A percentile compares a stretch with the other conserved stretches of the same genome.
These are phyloP conservation scores for Calocera cornea DNA, from an alignment of 768 basidiomycete genomes.

Conservation along the genomic window DNA sequence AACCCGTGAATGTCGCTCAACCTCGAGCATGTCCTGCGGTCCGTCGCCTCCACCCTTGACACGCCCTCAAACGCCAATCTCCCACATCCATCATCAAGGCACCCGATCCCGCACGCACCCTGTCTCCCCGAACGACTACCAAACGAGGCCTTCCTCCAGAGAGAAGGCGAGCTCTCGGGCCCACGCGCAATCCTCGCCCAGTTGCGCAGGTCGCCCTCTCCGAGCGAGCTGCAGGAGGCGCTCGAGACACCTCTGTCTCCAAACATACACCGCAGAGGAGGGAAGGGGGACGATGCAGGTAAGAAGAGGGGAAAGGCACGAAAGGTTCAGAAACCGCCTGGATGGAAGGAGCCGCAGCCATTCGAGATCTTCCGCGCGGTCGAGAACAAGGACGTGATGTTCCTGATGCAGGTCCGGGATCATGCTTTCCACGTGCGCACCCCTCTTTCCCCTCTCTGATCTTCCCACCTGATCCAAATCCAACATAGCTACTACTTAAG, in stretches of 20 bases:
- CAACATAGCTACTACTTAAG: conserved; percentile 69
- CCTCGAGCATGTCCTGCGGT: neutral
- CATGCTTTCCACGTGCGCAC: conserved; percentile 58
- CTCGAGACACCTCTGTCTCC: neutral
- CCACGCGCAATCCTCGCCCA: conserved; percentile 36
- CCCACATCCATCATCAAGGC: neutral
- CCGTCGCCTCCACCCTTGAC: neutral
- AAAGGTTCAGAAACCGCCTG: conserved; percentile 1
- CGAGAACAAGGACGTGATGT: conserved; percentile 69
- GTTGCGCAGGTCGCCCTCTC: neutral
- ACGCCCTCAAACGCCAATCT: neutral
- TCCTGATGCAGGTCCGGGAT: conserved; percentile 55
- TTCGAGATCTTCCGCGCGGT: conserved; percentile 71
- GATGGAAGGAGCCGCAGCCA: conserved; percentile 31
- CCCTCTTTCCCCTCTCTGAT: neutral
- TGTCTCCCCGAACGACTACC: conserved; percentile 11
- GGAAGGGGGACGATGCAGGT: neutral
- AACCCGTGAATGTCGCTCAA: neutral
- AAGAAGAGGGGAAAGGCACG: neutral
- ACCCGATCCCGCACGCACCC: conserved; percentile 1
- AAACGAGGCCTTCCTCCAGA: conserved; percentile 39
- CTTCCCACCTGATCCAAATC: neutral
- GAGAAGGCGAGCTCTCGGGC: conserved; percentile 51
- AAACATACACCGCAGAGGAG: neutral
- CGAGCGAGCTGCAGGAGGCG: neutral